Conservation (phyloP, 2,329 filamentous ascomycete genomes). For the Simplicillium sp. region DNA sequence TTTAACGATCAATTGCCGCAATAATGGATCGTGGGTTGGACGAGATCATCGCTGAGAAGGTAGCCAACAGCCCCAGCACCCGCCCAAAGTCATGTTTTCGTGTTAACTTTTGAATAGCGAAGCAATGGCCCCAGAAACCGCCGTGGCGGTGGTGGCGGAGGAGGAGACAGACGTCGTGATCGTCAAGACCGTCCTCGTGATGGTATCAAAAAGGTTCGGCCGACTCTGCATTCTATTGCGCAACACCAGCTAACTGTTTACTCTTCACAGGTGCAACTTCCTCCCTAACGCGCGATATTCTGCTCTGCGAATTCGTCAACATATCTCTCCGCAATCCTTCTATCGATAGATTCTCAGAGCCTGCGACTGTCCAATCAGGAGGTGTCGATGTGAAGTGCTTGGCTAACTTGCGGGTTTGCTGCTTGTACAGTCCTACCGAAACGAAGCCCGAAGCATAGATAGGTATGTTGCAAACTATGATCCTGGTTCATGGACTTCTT, state of each 20-base stretch:
- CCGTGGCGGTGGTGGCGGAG: constrained; percentile 17
- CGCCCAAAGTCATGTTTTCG: constrained; percentile 1
- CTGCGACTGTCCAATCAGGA: constrained; percentile 19
- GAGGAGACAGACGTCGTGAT: constrained; percentile 23
- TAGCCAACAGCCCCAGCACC: constrained; percentile 13
- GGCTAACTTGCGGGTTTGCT: constrained; percentile 25
- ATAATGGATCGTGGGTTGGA: constrained; percentile 47
- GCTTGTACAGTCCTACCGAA: constrained; percentile 49
- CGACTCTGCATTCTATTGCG: constrained; percentile 1
- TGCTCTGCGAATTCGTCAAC: constrained; percentile 17
- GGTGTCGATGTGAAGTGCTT: constrained; percentile 23
- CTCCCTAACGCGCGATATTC: constrained; percentile 11
- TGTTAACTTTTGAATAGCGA: constrained; percentile 12
- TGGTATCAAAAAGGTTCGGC: constrained; percentile 77
- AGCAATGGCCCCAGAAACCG: constrained; percentile 25
- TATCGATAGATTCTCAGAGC: constrained; percentile 18
- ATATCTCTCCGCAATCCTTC: constrained; percentile 14
- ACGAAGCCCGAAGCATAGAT: constrained; percentile 59
- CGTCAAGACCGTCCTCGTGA: constrained; percentile 57
- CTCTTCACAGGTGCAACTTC: too few relatives aligned
- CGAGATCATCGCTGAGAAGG: constrained; percentile 45
- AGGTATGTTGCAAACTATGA: constrained; percentile 38
- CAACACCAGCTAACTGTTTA: constrained; percentile 1
- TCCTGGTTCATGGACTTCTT: not conserved
- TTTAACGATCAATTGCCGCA: not conserved